Conservation (phyloP, 106 monocot species). For the Gastrodia elata region DNA sequence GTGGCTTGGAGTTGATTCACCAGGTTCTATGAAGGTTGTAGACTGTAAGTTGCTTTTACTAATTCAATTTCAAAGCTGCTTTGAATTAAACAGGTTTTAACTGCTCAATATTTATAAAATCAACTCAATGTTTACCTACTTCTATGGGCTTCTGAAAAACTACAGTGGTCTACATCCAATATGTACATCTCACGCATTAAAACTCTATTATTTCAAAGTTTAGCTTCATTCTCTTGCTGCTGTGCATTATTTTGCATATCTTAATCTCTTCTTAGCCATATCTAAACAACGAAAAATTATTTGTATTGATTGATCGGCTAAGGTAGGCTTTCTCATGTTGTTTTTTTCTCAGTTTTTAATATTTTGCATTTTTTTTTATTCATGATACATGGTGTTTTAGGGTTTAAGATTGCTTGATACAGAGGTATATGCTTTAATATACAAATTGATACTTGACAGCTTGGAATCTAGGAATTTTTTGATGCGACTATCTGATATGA, state of each 20-base stretch:
- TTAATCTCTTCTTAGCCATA: not conserved
- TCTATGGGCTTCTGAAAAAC: not conserved
- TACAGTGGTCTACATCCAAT: constrained; percentile 6
- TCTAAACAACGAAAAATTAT: not conserved
- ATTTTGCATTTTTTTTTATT: not conserved
- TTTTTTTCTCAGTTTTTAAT: not conserved
- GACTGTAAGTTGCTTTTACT: constrained; percentile 60
- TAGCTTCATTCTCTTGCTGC: not conserved
- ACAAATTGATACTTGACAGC: not conserved
- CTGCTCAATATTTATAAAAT: not conserved
- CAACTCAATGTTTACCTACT: not conserved
- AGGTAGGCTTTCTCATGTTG: not conserved
- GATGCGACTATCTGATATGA: too few species aligned
- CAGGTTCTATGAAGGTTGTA: constrained; percentile 87
- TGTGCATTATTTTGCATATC: not conserved
- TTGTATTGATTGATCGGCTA: not conserved
- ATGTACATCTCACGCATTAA: not conserved
- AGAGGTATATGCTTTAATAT: not conserved
- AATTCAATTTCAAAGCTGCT: not conserved
- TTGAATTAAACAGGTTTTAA: not conserved
- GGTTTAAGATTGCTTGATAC: not conserved
- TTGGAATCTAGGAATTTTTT: too few species aligned
- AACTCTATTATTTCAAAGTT: not conserved
- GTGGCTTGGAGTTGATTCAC: constrained; percentile 74
- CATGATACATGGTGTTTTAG: not conserved